Percentiles rank a stretch among this genome's conserved stretches.
phyloP scores from a whole-genome alignment of 2,329 filamentous ascomycete species.

The Daldinia sp. region DNA sequence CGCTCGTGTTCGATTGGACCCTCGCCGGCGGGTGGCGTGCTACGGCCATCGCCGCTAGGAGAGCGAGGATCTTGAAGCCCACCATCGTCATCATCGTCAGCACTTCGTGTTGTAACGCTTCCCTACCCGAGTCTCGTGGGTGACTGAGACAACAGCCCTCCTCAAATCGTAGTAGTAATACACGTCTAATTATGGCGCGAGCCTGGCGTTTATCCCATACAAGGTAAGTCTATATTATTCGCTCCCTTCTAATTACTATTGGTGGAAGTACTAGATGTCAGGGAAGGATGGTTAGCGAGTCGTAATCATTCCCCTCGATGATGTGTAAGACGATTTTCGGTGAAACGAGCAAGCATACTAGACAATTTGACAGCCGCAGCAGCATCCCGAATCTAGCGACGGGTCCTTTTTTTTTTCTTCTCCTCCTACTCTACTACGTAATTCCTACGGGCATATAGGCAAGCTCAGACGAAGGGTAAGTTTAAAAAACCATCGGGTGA shows the following conservation, averaged over 20 bases:
- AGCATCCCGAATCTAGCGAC: not conserved
- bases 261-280: not conserved
- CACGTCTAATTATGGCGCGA: conserved; percentile 2
- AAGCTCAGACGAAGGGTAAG: conserved; percentile 17
- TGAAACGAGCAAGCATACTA: not conserved
- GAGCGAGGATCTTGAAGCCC: conserved; percentile 13
- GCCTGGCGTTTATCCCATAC: conserved; percentile 1
- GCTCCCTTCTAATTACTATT: conserved; percentile 2
- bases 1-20: conserved; percentile 28
- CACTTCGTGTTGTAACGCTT: not conserved
- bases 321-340: not conserved
- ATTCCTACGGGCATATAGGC: conserved; percentile 8
- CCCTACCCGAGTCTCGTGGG: not conserved
- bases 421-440: not conserved
- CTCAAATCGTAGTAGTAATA: not conserved
- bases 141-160: not conserved
- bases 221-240: not conserved
- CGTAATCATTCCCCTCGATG: not conserved
- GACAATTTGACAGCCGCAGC: conserved; percentile 5
- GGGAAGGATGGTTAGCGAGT: not conserved
- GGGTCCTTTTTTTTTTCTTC: not conserved
- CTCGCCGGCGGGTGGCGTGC: conserved; percentile 21
- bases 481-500: conserved; percentile 30
- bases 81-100: conserved; percentile 2
- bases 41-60: conserved; percentile 16